phyloP scores from a whole-genome alignment of 148 eudicot species.

The Chenopodium formosanum region DNA sequence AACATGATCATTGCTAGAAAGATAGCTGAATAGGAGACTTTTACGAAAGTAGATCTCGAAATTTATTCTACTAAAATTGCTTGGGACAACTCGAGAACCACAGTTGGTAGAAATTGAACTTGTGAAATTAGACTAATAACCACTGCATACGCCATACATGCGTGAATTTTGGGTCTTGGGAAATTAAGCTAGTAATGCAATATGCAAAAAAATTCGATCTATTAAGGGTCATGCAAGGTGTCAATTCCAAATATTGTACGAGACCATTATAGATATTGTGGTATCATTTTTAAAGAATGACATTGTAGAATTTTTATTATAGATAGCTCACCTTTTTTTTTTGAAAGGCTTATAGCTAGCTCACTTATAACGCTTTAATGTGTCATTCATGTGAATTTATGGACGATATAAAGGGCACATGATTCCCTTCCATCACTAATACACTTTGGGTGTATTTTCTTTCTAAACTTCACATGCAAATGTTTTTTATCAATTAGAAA shows the following conservation, averaged over 20 bases:
- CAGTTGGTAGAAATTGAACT: too few relatives aligned
- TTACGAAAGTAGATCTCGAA: neutral
- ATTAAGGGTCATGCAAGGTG: too few relatives aligned
- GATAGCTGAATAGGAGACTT: too few relatives aligned
- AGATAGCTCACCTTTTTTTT: too few relatives aligned
- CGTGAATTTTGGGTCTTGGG: too few relatives aligned
- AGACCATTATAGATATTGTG: neutral
- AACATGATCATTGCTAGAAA: neutral
- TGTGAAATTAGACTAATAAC: too few relatives aligned
- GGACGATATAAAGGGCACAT: neutral
- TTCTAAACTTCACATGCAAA: conserved; percentile 6
- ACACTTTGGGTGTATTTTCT: neutral
- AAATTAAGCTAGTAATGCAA: too few relatives aligned
- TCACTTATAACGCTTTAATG: neutral
- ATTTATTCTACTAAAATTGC: neutral
- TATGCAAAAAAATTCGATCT: neutral
- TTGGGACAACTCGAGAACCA: too few relatives aligned
- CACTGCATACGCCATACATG: too few relatives aligned
- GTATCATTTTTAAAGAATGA: too few relatives aligned
- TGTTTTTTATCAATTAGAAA: neutral
- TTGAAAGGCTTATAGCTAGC: neutral
- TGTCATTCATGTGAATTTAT: neutral
- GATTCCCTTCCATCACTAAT: conserved; percentile 4
- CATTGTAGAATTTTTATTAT: too few relatives aligned
- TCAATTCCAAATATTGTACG: neutral